Evolutionary conservation across 805 yeast genomes (phyloP), one percentile per base, ranked within the genome.

Genomic region (Metschnikowia orientalis): DNA sequence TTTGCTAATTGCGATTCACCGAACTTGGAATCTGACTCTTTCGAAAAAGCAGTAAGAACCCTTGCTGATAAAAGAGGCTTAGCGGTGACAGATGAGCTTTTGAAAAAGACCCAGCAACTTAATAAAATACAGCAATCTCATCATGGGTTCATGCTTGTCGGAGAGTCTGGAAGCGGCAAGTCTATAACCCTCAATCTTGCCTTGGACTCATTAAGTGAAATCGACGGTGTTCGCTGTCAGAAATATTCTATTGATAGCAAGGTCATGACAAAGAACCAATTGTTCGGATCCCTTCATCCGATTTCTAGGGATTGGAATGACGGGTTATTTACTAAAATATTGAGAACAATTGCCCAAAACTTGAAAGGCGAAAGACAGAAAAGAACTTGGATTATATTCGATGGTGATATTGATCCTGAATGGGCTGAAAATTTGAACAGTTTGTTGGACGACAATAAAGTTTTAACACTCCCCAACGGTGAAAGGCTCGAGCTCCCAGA

Each of bases 351-450:
- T 1, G 56, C 55, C 3, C 71, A 68, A 3, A 79, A 79, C 40
- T 44, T 72, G 10, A 61, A 82, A 26, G 87, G 86, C 1, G 89
- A 82, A 40, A 45, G 53, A 6, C 42, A 59, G 2, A 76, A 71
- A 38, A 55, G 67, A 3, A 68, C 78, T 10, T 88, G 95, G 92
- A 70, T 90, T 38, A 70, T 89, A 0, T 83, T 90, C 51, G 97
- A 90, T 57, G 94, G 97, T 23, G 95, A 87, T 47, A 74, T 90
- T 21, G 97, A 90, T 51, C 97, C 97, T 0, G 79, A 76, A 23
- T 90, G 97, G 95, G 86, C 86, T 1, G 97, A 90, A 48, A 81
- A 82, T 35, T 62, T 90, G 43, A 90, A 90, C 60, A 82, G 95
- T 61, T 92, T 88, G 7, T 64, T 90, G 11, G 97, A 90, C 57